Base-by-base conservation (phyloP, 2,329 filamentous ascomycete species). In the Phoma sp. region DNA sequence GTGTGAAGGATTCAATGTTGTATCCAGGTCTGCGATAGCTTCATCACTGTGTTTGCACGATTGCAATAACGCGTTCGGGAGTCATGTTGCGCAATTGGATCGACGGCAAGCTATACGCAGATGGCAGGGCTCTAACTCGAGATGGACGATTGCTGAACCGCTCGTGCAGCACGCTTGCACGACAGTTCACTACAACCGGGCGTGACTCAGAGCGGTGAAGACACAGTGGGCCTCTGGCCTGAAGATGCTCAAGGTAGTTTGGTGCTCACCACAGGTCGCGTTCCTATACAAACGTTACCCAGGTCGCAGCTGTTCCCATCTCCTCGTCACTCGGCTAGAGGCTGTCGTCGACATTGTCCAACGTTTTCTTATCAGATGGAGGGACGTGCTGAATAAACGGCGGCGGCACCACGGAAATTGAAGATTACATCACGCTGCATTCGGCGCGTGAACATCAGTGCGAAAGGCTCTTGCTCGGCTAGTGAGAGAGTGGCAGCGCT, bases 131-230 rank as follows among this genome's bases (percentile, higher is more conserved):
- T 43, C 52, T 55, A 55, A 51, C 52, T 51, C 38, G 31, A 55
- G 21, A 43, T 38, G 52, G 52, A 31, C 41, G 46, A 25, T 38
- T 55, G 43, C 50, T 57, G 54, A 33, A 52, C 38, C 33, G 50
- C 54, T 51, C 50, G 54, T 60, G 57, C 53, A 51, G 43, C 35
- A 37, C 40, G 17, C 40, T 37, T 53, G 57, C 45, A 51, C 50
- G 46, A 51, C 57, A 35, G 38, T 57, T 37, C 36, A 37, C 46
- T 27, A 46, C 24, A 36, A 36, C 37, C 27, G 46, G 33, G 15
- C 50, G 60, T 61, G 60, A 62, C 57, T 58, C 57, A 58, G 57
- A 61, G 60, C 62, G 62, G 62, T 65, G 60, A 60, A 50, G 29
- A 25, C 24, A 12, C 55, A 51, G 55, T 48, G 55, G 60, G 37